A percentile compares a stretch with the other conserved stretches of the same genome.
Evolutionary conservation across 139 green algal genomes (phyloP).

Genomic region (Tetratostichococcus sp.): DNA sequence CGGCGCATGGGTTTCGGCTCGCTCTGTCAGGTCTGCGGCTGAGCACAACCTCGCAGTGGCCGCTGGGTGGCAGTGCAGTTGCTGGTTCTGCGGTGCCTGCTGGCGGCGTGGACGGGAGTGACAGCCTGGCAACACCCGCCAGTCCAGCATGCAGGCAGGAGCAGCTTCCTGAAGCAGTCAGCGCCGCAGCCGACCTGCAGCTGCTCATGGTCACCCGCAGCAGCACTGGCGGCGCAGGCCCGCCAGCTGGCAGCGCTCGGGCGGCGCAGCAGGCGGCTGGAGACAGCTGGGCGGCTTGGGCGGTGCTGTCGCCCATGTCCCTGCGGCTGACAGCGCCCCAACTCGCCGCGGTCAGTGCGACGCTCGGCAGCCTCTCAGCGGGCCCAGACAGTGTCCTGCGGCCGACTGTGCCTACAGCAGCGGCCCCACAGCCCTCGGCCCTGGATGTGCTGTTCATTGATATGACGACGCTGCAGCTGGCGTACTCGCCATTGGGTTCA

Average conservation of each 20-base stretch:
- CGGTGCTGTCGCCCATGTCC: neutral
- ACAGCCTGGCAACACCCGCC: no score
- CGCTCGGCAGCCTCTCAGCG: neutral
- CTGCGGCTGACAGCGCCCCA: slow-evolving; percentile 16
- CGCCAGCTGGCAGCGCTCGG: no score
- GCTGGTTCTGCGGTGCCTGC: no score
- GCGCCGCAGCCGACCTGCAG: neutral
- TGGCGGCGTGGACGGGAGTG: no score
- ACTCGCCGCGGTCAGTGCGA: slow-evolving; percentile 7
- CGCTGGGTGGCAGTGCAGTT: no score
- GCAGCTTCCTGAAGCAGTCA: neutral
- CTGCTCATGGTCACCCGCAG: neutral
- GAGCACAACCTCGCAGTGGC: neutral
- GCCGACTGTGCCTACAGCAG: neutral
- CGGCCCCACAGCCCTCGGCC: no score
- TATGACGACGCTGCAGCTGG: neutral
- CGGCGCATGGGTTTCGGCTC: neutral
- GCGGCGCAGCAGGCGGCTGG: no score
- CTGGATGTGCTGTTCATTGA: neutral
- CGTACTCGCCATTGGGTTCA: neutral
- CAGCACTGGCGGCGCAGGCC: no score
- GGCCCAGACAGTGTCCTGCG: neutral
- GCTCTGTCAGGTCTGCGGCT: neutral
- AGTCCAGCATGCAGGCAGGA: no score
- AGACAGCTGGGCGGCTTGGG: neutral